Base-by-base conservation (phyloP, 495 filamentous ascomycete species). In the Saxophila tyrrhenica region DNA sequence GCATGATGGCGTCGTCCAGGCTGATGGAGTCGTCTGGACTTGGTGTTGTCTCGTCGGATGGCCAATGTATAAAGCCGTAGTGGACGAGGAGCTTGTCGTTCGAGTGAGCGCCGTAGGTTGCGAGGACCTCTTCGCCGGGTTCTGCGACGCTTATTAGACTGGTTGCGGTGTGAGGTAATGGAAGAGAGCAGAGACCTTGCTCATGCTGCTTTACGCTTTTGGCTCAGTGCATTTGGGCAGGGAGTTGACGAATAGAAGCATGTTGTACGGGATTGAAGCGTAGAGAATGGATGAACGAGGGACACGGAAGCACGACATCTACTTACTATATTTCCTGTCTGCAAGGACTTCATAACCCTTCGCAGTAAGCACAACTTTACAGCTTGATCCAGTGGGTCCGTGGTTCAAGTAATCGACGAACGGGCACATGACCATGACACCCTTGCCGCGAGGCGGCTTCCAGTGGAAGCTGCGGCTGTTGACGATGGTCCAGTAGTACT, bases 351-450 rank as follows among this genome's bases (percentile, higher is more conserved):
- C 75, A 67, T 86, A 94, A 22, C 79, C 75, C 11, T 69, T 65
- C 0, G 69, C 55, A 46, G 79, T 71, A 53, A 83, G 83, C 10
- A 70, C 67, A 2, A 87, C 85, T 48, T 76, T 72, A 55, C 86
- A 89, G 74, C 80, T 10, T 15, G 19, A 54, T 1, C 50, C 55
- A 22, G 48, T 46, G 1, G 58, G 55, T n/a, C 42, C 55, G 65
- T 92, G 89, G 64, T 95, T 95, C 69, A 94, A 88, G 54, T 89
- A 83, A 70, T 95, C 89, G 2, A 87, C 81, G 55, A 94, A 88
- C 1, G 89, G 89, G 67, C 85, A 78, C 57, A 95, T 68, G 0
- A 80, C 85, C 81, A 94, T 86, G 47, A 80, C 84, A 62, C 86
- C 84, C n/a, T 58, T 59, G 11, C 51, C 62, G 1, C 67, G 46